Base-by-base conservation (phyloP, 495 filamentous ascomycete species). In the Tuber brumale region DNA sequence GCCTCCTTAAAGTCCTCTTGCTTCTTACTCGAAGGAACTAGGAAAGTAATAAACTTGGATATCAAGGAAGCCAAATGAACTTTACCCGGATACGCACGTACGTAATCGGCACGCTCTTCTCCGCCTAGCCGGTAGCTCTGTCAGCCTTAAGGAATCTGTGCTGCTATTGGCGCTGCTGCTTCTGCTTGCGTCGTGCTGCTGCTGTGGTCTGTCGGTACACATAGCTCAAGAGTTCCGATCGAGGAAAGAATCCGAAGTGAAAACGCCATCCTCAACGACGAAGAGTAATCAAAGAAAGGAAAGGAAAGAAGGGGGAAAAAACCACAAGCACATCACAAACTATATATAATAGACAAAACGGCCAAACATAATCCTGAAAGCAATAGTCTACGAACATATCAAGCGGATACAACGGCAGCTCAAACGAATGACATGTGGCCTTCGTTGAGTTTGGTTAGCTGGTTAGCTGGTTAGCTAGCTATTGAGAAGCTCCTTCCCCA, bases 401-500 rank as follows among this genome's bases (percentile, higher is more conserved):
- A 66, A 66, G 14, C 57, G 57, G 57, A 31, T 31, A n/a, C 12
- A 61, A 31, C 57, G 57, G 57, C 57, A 66, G 57, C 16, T 66
- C 27, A 18, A 66, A 16, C 57, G 27, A 66, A n/a, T 12, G n/a
- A 31, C 12, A 31, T 31, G 57, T 31, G 14, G 57, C 14, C 57
- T 16, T 66, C 12, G 57, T 66, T 31, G 57, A 31, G n/a, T 66
- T 66, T 66, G 57, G 57, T 66, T 66, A 66, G n/a, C n/a, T 16
- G 31, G 57, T n/a, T 16, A 10, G n/a, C n/a, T 66, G 57, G 57
- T 66, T 66, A 66, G n/a, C n/a, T 16, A 66, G 57, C 57, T 16
- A 10, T 31, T 66, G 74, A 70, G 71, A 79, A 80, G 70, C 44
- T 74, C 74, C 51, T 71, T 78, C 75, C 70, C 23, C 61, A 76